Percentiles rank a stretch among this genome's conserved stretches.
These are phyloP conservation scores for Pichia sporocuriosa DNA, from an alignment of 805 yeast genomes.

Conservation along the genomic window DNA sequence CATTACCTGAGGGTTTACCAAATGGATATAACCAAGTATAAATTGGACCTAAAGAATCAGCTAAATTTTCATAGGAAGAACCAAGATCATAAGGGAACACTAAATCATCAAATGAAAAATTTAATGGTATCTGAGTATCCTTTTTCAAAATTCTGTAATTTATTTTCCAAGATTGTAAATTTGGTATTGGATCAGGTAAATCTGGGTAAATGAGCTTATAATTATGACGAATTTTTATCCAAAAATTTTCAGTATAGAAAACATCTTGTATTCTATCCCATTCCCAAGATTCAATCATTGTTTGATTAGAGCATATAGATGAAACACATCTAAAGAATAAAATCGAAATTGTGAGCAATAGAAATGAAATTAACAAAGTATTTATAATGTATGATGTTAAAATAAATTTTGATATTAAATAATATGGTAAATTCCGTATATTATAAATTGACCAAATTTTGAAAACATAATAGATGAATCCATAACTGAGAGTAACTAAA, in stretches of 20 bases:
- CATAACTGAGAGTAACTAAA: conserved; percentile 41
- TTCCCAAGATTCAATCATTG: conserved; percentile 94
- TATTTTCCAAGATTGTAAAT: conserved; percentile 40
- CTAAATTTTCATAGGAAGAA: conserved; percentile 50
- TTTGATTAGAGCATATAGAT: conserved; percentile 58
- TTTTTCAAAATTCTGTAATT: conserved; percentile 19
- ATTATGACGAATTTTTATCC: conserved; percentile 41
- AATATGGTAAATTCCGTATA: conserved; percentile 47
- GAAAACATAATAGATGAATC: conserved; percentile 35
- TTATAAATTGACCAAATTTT: conserved; percentile 41
- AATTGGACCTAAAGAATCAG: conserved; percentile 52
- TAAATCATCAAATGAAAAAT: conserved; percentile 53
- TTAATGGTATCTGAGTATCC: conserved; percentile 20
- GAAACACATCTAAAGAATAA: conserved; percentile 55
- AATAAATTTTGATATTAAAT: conserved; percentile 46
- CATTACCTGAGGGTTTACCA: conserved; percentile 56
- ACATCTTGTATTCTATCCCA: conserved; percentile 70
- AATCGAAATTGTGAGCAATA: conserved; percentile 51
- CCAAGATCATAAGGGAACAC: conserved; percentile 77
- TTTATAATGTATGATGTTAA: conserved; percentile 49
- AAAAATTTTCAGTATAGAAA: conserved; percentile 48
- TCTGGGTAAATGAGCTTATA: conserved; percentile 33
- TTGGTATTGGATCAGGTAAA: conserved; percentile 30
- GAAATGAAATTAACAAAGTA: conserved; percentile 50
- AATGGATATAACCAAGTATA: conserved; percentile 68